Evolutionary conservation across 306 rosid genomes (phyloP), one percentile per base, ranked within the genome.

Genomic region (Calophaca sinica): DNA sequence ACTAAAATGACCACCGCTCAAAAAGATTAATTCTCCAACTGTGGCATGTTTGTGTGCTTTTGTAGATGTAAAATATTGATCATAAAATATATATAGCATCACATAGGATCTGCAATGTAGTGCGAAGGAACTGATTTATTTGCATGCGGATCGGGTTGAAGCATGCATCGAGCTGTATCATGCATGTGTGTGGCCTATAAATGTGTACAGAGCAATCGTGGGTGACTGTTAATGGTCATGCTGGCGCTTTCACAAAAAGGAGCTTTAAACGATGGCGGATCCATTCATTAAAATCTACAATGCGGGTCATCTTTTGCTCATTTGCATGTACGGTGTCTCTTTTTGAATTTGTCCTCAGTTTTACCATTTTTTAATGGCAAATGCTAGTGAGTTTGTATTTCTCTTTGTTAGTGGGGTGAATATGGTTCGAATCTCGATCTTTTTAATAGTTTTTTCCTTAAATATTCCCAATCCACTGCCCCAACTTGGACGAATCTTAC

Each of bases 91-190:
- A 32, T 9, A 51, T 44, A 41, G 61, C 62, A 73, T 74, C 66
- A 62, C 35, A 42, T 41, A 63, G 51, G 48, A 62, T 73, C 58
- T 60, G 54, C 69, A 72, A 9, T 33, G 44, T 58, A n/a, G 70
- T 73, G 65, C 41, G 12, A n/a, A n/a, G n/a, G n/a, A 73, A 41
- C 48, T 79, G 71, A 20, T 20, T 20, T 20, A 62, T 78, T 78
- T 83, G 86, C 86, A 83, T 83, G 86, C 83, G 86, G 78, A 79
- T n/a, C 53, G 73, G 74, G 68, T 54, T 62, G 52, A 83, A 68
- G 84, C 75, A 74, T 73, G 79, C 69, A 79, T 73, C 73, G 62
- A 82, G 73, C 36, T 69, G 6, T 14, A 55, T 57, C 1, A 28
- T 42, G n/a, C 68, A 51, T 65, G 64, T 62, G 10, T 62, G 59